These are phyloP conservation scores for Calendula officinalis DNA, from an alignment of 129 eudicot genomes.

Conservation along the genomic window DNA sequence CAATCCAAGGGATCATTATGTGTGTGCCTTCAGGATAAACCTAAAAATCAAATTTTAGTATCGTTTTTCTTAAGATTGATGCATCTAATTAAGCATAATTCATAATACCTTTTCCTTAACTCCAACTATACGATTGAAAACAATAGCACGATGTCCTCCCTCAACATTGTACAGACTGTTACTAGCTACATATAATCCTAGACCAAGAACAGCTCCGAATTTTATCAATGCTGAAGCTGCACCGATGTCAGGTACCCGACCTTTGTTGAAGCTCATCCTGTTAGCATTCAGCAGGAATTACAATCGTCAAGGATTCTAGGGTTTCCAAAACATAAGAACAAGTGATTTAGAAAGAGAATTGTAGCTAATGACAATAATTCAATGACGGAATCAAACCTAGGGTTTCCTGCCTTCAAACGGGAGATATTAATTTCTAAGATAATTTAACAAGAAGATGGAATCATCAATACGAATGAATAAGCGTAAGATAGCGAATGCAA, in stretches of 20 bases:
- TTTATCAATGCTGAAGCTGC: constrained; percentile 56
- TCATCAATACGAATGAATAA: too few relatives aligned
- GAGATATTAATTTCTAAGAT: too few relatives aligned
- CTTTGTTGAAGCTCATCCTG: constrained; percentile 47
- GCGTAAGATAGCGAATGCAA: too few relatives aligned
- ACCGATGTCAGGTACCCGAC: constrained; percentile 50
- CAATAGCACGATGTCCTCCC: constrained; percentile 72
- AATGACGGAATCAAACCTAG: too few relatives aligned
- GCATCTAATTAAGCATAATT: too few relatives aligned
- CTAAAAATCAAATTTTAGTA: constrained; percentile 10
- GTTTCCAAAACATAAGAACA: not conserved
- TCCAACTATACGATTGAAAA: constrained; percentile 64
- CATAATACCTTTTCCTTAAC: constrained; percentile 60
- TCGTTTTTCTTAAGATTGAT: too few relatives aligned
- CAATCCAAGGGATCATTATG: constrained; percentile 42
- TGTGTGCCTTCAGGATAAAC: constrained; percentile 46
- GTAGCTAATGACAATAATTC: too few relatives aligned
- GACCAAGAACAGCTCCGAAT: constrained; percentile 49
- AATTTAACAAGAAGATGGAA: too few relatives aligned
- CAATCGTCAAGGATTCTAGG: not conserved
- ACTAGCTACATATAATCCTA: constrained; percentile 48
- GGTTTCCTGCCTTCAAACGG: too few relatives aligned
- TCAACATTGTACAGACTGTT: constrained; percentile 66
- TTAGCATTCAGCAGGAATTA: not conserved
- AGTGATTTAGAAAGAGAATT: not conserved